Percentiles rank a stretch among this genome's conserved stretches.
Conservation (phyloP, 768 basidiomycete genomes). For the Rhizopogon roseolus region DNA sequence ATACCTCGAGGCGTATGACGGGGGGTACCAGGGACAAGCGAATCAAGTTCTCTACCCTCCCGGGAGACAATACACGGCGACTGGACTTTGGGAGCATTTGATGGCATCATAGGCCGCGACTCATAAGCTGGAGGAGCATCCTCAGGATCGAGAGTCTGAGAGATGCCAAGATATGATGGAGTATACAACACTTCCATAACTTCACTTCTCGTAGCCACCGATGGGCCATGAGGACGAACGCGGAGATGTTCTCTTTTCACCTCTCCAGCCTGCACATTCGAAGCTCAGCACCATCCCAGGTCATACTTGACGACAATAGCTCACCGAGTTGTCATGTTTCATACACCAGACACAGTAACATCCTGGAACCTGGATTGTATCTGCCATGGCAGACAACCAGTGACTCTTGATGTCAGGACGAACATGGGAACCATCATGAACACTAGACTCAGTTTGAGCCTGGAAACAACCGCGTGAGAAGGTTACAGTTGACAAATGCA, state of each 20-base stretch:
- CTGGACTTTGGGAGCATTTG: not conserved
- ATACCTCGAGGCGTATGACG: not conserved
- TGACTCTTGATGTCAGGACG: not conserved
- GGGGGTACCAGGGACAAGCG: not conserved
- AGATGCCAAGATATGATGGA: constrained; percentile 10
- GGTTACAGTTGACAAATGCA: not conserved
- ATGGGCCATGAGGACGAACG: not conserved
- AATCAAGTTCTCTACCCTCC: not conserved
- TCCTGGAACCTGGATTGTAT: constrained; percentile 6
- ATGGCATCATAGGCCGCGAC: not conserved
- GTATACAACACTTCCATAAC: constrained; percentile 25
- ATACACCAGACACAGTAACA: constrained; percentile 7
- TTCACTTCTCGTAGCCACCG: constrained; percentile 15
- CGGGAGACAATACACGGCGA: too few species aligned
- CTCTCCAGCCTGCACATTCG: constrained; percentile 4
- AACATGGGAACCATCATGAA: not conserved
- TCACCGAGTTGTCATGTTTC: constrained; percentile 1
- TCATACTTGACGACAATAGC: not conserved
- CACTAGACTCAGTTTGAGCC: not conserved
- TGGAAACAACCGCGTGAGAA: not conserved
- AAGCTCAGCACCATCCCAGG: constrained; percentile 4
- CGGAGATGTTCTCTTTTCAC: not conserved
- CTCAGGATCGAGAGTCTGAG: not conserved
- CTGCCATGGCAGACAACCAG: constrained; percentile 6
- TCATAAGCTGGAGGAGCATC: constrained; percentile 18